Percentiles rank a stretch among this genome's conserved stretches.
Evolutionary conservation across 148 eudicot species (phyloP).

Genomic region (Gaultheria prostrata): DNA sequence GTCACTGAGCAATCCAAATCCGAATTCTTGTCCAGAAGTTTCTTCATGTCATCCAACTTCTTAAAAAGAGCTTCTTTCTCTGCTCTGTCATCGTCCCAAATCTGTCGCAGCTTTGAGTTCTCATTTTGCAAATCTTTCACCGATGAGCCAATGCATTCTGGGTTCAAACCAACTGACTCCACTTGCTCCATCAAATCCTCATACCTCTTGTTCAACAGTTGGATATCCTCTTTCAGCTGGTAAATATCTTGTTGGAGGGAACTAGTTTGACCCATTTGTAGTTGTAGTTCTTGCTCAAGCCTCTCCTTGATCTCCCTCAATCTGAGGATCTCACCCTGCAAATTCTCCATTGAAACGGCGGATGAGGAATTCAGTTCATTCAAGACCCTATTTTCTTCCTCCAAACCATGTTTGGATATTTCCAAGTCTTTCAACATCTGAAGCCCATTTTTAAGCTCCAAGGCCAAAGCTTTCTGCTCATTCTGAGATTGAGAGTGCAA

Average conservation of each 20-base stretch:
- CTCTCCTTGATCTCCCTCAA: conserved; percentile 67
- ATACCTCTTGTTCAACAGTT: conserved; percentile 50
- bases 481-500: conserved; percentile 72
- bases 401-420: conserved; percentile 52
- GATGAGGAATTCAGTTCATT: conserved; percentile 46
- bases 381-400: conserved; percentile 61
- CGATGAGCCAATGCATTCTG: conserved; percentile 46
- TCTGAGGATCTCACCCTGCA: conserved; percentile 49
- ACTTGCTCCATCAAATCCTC: conserved; percentile 54
- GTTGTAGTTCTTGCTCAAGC: conserved; percentile 67
- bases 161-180: conserved; percentile 58
- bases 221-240: conserved; percentile 64
- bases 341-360: conserved; percentile 40
- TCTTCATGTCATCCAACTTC: conserved; percentile 58
- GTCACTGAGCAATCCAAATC: conserved; percentile 40
- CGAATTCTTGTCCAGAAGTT: conserved; percentile 41
- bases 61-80: conserved; percentile 52
- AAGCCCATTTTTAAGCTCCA: conserved; percentile 72
- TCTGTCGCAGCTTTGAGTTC: conserved; percentile 59
- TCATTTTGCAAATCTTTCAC: conserved; percentile 62
- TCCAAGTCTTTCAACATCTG: conserved; percentile 66
- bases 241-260: conserved; percentile 57
- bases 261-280: conserved; percentile 51
- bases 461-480: conserved; percentile 65
- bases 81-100: conserved; percentile 36